Evolutionary conservation across 2,329 filamentous ascomycete species (phyloP).

Genomic region (Fusarium lyarnte): DNA sequence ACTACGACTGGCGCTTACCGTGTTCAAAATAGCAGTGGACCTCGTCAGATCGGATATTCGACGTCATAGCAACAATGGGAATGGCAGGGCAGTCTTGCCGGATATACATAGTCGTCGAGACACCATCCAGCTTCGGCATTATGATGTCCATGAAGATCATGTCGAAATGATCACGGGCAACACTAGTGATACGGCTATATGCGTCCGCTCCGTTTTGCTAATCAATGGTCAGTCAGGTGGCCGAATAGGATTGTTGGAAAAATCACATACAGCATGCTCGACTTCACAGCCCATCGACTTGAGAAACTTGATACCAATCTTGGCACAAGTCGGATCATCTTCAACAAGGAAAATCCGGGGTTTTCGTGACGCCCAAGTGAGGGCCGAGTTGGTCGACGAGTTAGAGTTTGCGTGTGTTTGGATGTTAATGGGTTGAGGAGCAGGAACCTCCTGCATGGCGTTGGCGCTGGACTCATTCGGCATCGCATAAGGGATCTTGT

Average conservation of each 20-base stretch:
- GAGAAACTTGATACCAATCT: slow-evolving; percentile 75
- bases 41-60: slow-evolving; percentile 95
- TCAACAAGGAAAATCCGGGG: slow-evolving; percentile 92
- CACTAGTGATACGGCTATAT: slow-evolving; percentile 78
- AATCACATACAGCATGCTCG: slow-evolving; percentile 69
- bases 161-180: slow-evolving; percentile 63
- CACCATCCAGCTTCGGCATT: slow-evolving; percentile 95
- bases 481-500: slow-evolving; percentile 88
- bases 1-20: slow-evolving; percentile 66
- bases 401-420: slow-evolving; percentile 34
- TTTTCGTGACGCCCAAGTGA: slow-evolving; percentile 66
- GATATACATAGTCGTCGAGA: slow-evolving; percentile 93
- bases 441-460: slow-evolving; percentile 51
- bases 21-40: slow-evolving; percentile 97
- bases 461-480: slow-evolving; percentile 64
- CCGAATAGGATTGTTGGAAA: not conserved
- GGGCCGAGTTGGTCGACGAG: slow-evolving; percentile 50
- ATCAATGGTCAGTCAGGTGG: slow-evolving; percentile 20
- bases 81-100: slow-evolving; percentile 83
- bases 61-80: slow-evolving; percentile 98
- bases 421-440: slow-evolving; percentile 49
- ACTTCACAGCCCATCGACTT: slow-evolving; percentile 72
- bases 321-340: slow-evolving; percentile 74
- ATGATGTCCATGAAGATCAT: slow-evolving; percentile 93
- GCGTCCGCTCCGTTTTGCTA: slow-evolving; percentile 84